Evolutionary conservation across 495 filamentous ascomycete genomes (phyloP), one percentile per base, ranked within the genome.

Genomic region (Talaromyces stipitatus): DNA sequence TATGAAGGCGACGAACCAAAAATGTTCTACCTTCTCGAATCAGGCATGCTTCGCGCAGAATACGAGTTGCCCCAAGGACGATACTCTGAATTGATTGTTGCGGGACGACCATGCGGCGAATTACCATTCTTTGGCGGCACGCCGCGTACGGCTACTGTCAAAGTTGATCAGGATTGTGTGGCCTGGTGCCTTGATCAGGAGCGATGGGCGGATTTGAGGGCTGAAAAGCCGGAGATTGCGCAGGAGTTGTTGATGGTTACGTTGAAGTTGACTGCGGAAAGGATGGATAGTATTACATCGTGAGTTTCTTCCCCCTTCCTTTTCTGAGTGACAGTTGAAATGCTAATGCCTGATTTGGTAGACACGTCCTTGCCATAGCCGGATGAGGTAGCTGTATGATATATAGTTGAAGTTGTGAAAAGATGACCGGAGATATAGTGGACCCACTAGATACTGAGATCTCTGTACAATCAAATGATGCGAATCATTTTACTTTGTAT

Each of bases 61-160:
- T 98, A 97, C 66, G 81, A 92, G 29, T 78, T 92, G 16, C 90
- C 92, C 1, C 94, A 97, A 67, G 94, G 95, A 4, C 80, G 81
- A 60, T 88, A 90, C 62, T 91, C 84, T 48, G 94, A 98, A 66
- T 86, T 90, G 59, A 96, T 98, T 41, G 88, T 97, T 2, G 90
- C 91, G 7, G 94, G 94, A 22, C 91, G 92, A 23, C 96, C 94
- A 9, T 97, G 92, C 64, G 94, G 94, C 24, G 94, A 98, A 71
- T 71, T 97, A 54, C 94, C 94, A 0, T 98, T 98, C 75, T 98
- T 98, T 71, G 88, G 85, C 14, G 88, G 90, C 63, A 96, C 91
- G 0, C 79, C 82, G 26, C 80, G 94, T 33, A 97, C 91, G 5
- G 90, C 90, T 16, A 96, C 89, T 1, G 91, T 95, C 23, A 77